Evolutionary conservation across 1,284 basidiomycete species (phyloP).

Genomic region (Rhodotorula mucilaginosa): DNA sequence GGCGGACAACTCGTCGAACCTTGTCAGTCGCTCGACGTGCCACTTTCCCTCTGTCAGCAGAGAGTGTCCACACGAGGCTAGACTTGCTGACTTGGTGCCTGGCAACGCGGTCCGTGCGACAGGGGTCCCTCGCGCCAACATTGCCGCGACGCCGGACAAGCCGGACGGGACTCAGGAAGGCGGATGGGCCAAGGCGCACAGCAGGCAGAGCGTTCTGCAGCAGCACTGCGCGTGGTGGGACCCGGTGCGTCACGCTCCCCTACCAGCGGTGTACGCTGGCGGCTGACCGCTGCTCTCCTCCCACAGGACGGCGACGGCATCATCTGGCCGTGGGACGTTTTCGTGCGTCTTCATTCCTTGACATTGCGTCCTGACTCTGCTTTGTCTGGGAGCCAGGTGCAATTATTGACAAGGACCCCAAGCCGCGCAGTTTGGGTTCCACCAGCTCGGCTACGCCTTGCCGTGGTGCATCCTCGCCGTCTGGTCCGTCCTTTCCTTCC

Average conservation of each 20-base stretch:
- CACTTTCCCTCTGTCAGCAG: too few relatives aligned
- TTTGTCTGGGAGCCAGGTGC: not conserved
- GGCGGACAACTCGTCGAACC: constrained; percentile 17
- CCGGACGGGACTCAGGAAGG: constrained; percentile 34
- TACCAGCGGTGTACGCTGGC: too few relatives aligned
- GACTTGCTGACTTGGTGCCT: not conserved
- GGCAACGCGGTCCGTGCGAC: not conserved
- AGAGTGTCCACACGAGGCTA: too few relatives aligned
- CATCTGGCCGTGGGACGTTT: constrained; percentile 46
- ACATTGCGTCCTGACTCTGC: not conserved
- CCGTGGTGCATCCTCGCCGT: constrained; percentile 44
- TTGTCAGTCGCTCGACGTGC: constrained; percentile 3
- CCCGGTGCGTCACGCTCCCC: constrained; percentile 15
- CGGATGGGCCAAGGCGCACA: constrained; percentile 38
- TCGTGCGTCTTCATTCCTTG: not conserved
- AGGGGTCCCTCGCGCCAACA: constrained; percentile 39
- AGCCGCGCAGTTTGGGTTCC: constrained; percentile 37
- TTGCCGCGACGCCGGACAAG: constrained; percentile 29
- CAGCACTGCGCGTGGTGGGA: constrained; percentile 46
- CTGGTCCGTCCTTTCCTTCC: constrained; percentile 10
- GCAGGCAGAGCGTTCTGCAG: constrained; percentile 36
- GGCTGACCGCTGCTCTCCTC: not conserved
- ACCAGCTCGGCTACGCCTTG: constrained; percentile 43
- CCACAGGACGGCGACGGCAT: constrained; percentile 45
- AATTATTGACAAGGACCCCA: not conserved